phyloP scores from a whole-genome alignment of 164 flowering plant species.

The Warburgia ugandensis region DNA sequence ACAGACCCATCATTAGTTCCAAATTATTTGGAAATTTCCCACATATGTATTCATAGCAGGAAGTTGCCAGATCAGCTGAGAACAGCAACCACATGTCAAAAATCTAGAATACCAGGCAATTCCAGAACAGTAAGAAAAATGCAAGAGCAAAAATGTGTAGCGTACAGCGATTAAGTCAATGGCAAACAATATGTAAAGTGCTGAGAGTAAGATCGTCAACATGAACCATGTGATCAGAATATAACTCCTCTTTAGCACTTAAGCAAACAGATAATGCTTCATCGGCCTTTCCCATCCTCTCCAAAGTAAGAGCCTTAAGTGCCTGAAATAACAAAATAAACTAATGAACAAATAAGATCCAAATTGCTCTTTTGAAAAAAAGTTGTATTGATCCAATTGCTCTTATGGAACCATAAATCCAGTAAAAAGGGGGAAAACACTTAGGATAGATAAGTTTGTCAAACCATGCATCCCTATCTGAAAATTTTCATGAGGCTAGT shows the following conservation, averaged over 20 bases:
- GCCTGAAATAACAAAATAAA: conserved; percentile 34
- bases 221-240: conserved; percentile 29
- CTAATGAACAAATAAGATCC: neutral
- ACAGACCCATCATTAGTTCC: conserved; percentile 91
- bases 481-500: no score
- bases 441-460: no score
- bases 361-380: neutral
- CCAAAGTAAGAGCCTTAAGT: conserved; percentile 74
- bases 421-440: no score
- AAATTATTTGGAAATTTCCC: conserved; percentile 59
- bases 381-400: no score
- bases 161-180: conserved; percentile 80
- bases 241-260: conserved; percentile 61
- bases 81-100: conserved; percentile 5
- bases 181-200: conserved; percentile 86
- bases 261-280: conserved; percentile 70
- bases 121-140: neutral
- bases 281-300: conserved; percentile 82
- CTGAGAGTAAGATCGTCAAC: conserved; percentile 86
- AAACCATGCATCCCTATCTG: no score
- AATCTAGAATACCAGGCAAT: neutral
- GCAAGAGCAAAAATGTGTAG: conserved; percentile 4
- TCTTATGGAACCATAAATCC: no score
- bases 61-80: conserved; percentile 86
- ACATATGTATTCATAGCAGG: conserved; percentile 83